Conservation (phyloP, 345 rosid species). For the Trapa bicornis region DNA sequence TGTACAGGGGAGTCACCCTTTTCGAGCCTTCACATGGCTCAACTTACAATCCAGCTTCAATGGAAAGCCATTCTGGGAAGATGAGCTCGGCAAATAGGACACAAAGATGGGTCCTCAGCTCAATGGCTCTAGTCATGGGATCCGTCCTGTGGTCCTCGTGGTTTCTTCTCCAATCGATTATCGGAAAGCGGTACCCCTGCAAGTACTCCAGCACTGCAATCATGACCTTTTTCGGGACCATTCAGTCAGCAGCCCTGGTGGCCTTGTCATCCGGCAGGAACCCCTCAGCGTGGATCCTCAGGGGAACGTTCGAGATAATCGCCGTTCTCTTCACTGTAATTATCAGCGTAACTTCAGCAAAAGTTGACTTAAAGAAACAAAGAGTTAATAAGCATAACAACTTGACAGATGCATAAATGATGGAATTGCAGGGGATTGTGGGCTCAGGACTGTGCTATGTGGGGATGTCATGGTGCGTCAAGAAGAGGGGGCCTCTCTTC, state of each 20-base stretch:
- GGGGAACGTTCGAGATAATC: slow-evolving; percentile 29
- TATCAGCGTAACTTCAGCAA: neutral
- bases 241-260: slow-evolving; percentile 38
- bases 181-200: slow-evolving; percentile 42
- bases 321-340: slow-evolving; percentile 41
- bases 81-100: slow-evolving; percentile 10
- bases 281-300: slow-evolving; percentile 36
- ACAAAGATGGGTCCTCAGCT: slow-evolving; percentile 36
- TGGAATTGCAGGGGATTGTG: slow-evolving; percentile 34
- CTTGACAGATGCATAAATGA: neutral
- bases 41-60: neutral
- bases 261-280: slow-evolving; percentile 21
- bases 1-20: slow-evolving; percentile 34
- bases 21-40: slow-evolving; percentile 14
- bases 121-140: slow-evolving; percentile 29
- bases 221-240: slow-evolving; percentile 46
- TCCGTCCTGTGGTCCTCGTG: slow-evolving; percentile 48
- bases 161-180: slow-evolving; percentile 39
- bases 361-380: no score
- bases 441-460: slow-evolving; percentile 48
- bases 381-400: neutral
- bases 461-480: slow-evolving; percentile 63
- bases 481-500: slow-evolving; percentile 52
- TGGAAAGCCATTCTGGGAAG: neutral
- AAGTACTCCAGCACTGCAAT: slow-evolving; percentile 53